Evolutionary conservation across 1,284 basidiomycete species (phyloP), one percentile per base, ranked within the genome.

Genomic region (Ustilago loliicola): DNA sequence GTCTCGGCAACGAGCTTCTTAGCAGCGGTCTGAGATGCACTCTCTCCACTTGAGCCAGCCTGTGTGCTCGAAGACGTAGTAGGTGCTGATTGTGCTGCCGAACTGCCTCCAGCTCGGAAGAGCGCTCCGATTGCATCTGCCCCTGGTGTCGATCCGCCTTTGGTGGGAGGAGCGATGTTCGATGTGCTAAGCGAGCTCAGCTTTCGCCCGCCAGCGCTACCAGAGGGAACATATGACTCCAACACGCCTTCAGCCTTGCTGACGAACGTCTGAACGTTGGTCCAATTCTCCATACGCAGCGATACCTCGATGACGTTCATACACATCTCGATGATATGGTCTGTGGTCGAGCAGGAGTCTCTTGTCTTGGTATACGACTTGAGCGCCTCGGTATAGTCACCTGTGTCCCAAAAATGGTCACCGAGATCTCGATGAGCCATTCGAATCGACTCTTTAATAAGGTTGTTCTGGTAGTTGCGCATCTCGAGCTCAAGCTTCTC

Each of bases 371-470:
- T 91, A 86, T 92, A 92, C 80, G 93, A 91, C 81, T 92, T 92
- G 74, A 95, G 87, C 8, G 94, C 90, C 17, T 88, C 88, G 17
- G 89, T 85, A 62, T 91, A 90, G 75, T 94, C 92, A 23, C 94
- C 94, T 2, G 89, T 87, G 7, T 90, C 87, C 54, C 91, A 90
- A 86, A 91, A 91, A 85, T 92, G 92, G 68, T 92, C 90, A 29
- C 92, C 94, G 13, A 96, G 88, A 81, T 96, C 94, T 56, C 93
- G 89, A 87, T 96, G 91, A 0, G 91, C 93, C 92, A 95, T 94
- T 77, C 94, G 89, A 80, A 95, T 94, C 88, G 93, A 94, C 89
- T 96, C 95, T 87, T 95, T 95, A 88, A 96, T 95, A 90, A 95
- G 91, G 84, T 95, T 96, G 82, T 93, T 94, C 70, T 91, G 89